A percentile compares a stretch with the other conserved stretches of the same genome.
Conservation (phyloP, 2,329 filamentous ascomycete species). For the Colletotrichum coccodes region DNA sequence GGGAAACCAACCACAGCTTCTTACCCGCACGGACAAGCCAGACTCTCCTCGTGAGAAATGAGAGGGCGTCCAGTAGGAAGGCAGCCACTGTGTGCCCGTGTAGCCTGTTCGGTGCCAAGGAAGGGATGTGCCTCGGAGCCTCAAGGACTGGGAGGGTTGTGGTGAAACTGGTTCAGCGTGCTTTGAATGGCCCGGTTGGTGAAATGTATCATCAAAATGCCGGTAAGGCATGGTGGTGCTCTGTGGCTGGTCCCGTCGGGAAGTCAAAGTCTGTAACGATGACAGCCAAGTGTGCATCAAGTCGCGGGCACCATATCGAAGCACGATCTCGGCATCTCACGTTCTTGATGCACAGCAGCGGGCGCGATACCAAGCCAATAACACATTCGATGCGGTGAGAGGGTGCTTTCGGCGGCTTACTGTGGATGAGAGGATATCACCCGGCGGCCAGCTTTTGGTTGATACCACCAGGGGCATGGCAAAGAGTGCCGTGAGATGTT, state of each 20-base stretch:
- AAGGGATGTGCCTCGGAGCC: neutral
- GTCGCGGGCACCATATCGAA: neutral
- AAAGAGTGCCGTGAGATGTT: neutral
- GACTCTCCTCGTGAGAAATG: constrained; percentile 5
- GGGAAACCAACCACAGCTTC: neutral
- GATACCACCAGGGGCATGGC: neutral
- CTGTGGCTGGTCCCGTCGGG: constrained; percentile 17
- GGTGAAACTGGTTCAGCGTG: constrained; percentile 2
- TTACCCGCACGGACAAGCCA: neutral
- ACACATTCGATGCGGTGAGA: neutral
- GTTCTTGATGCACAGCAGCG: neutral
- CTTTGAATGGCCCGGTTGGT: neutral
- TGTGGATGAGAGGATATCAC: neutral
- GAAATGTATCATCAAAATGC: neutral
- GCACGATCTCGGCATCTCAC: neutral
- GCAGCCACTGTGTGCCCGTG: neutral
- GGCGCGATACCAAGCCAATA: neutral
- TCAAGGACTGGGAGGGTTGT: neutral
- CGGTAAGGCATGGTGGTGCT: neutral
- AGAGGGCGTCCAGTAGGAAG: constrained; percentile 2
- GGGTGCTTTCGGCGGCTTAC: neutral
- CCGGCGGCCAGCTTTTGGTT: neutral
- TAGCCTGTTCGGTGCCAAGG: constrained; percentile 1
- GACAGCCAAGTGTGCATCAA: neutral
- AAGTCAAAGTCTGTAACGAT: constrained; percentile 14